Evolutionary conservation across 805 yeast genomes (phyloP), one percentile per base, ranked within the genome.

Genomic region (Candida boidinii): DNA sequence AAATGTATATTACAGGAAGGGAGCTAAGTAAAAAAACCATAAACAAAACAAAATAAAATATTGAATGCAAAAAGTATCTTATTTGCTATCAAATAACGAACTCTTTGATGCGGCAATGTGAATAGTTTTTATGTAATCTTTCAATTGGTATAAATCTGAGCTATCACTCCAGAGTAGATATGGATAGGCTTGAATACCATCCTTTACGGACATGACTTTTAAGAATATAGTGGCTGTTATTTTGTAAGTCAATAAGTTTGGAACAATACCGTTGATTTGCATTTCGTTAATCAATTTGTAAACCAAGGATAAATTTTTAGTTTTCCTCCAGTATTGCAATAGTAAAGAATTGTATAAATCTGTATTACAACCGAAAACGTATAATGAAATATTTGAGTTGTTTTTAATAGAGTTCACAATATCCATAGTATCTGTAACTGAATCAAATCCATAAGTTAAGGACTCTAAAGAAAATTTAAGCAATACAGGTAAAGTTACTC

Each of bases 301-400:
- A 7, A 56, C 36, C 14, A 49, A 25, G 12, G 43, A 44, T 5
- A 55, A 25, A 29, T 54, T 51, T 22, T 44, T 43, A 0, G 60
- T 45, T 18, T 45, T 44, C 0, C 39, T 35, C 60, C 61, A 57
- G 3, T 41, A 28, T 18, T 49, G 56, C 9, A 30, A 23, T 1
- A 57, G 17, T 7, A 56, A 23, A 3, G 49, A 33, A 33, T 54
- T 54, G 41, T 56, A 57, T 10, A 53, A 48, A 20, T 50, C 50
- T 8, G 45, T 48, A 26, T 51, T 46, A 33, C 56, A 42, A 2
- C 57, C 58, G 28, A 43, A 49, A 17, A 53, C 51, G 35, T 53
- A 56, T n/a, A 56, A 40, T 15, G 42, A 48, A 4, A 56, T 51
- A 5, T 51, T 43, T 11, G 41, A 39, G 32, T 54, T 53, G 3